Evolutionary conservation across 2,329 filamentous ascomycete species (phyloP), one percentile per base, ranked within the genome.

Genomic region (Aspergillus hortae): DNA sequence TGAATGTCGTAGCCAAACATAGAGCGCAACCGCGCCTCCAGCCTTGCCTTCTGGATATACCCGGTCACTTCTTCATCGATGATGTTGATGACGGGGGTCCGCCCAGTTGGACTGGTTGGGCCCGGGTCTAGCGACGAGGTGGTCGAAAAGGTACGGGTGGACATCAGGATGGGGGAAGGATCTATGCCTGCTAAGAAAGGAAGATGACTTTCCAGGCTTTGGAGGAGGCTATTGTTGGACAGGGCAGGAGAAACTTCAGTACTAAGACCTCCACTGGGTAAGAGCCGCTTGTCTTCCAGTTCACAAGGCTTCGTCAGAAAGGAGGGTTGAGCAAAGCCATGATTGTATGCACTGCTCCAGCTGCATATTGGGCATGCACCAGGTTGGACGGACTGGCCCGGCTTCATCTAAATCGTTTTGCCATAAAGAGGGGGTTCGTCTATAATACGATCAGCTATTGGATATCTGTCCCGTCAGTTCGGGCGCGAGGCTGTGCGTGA

Each of bases 41-140:
- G 47, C 3, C 33, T 52, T 15, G 49, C 48, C 3, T 41, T 47
- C 19, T 11, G 30, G 42, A 57, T 58, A 25, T 58, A 57, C 15
- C 54, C 50, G 7, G 52, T 46, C 6, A 32, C 19, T 10, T 48
- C 44, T 12, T 42, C 30, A 23, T 45, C 32, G 7, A 56, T 44
- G 21, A 23, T 46, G 14, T 56, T 56, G 10, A 38, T n/a, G 41
- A 54, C 38, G 11, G 30, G 10, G 15, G 40, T 17, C 7, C 49
- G 27, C 7, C 35, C 19, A 40, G 14, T 5, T 5, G 21, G 9
- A 38, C 23, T 41, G n/a, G 23, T 35, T 35, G 36, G 41, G 11
- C 7, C n/a, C 21, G 30, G 14, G 35, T 15, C 11, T 5, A 33
- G 17, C 7, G 43, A 36, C 2, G 19, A 42, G 35, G 35, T n/a